Conservation (phyloP, 2,329 filamentous ascomycete species). For the Phyllosticta capitalensis region DNA sequence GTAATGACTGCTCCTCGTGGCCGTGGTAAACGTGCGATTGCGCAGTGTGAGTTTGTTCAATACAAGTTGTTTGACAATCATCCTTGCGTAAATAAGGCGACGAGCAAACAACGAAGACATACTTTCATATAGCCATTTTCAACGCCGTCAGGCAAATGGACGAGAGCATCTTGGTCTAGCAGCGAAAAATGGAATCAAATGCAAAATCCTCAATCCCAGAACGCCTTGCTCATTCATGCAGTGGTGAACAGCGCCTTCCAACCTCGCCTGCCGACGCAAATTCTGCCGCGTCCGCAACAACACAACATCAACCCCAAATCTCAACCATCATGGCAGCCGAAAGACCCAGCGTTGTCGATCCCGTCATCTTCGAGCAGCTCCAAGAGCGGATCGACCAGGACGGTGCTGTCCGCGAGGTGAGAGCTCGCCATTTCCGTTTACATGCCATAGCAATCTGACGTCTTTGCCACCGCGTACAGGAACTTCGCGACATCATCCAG, state of each 20-base stretch:
- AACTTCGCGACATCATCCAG: constrained; percentile 72
- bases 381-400: constrained; percentile 89
- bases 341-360: constrained; percentile 55
- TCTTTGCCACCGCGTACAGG: constrained; percentile 30
- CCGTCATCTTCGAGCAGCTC: constrained; percentile 76
- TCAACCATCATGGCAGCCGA: constrained; percentile 19
- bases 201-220: background rate
- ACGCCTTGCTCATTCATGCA: background rate
- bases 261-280: constrained; percentile 9
- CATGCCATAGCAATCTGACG: constrained; percentile 15
- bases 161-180: background rate
- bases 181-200: background rate
- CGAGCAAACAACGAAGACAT: background rate
- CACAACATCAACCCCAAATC: background rate
- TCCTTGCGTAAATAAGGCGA: background rate
- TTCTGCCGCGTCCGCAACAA: constrained; percentile 6
- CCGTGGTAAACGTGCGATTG: no score
- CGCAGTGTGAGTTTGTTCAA: no score
- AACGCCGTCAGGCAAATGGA: background rate
- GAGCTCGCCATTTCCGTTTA: constrained; percentile 10
- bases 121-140: background rate
- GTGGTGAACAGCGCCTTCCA: background rate
- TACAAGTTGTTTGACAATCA: no score
- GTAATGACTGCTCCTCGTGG: no score
- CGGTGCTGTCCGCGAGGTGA: constrained; percentile 63